Evolutionary conservation across 352 stramenopile species (phyloP), one percentile per base, ranked within the genome.

Genomic region (Globisporangium orthogonon): DNA sequence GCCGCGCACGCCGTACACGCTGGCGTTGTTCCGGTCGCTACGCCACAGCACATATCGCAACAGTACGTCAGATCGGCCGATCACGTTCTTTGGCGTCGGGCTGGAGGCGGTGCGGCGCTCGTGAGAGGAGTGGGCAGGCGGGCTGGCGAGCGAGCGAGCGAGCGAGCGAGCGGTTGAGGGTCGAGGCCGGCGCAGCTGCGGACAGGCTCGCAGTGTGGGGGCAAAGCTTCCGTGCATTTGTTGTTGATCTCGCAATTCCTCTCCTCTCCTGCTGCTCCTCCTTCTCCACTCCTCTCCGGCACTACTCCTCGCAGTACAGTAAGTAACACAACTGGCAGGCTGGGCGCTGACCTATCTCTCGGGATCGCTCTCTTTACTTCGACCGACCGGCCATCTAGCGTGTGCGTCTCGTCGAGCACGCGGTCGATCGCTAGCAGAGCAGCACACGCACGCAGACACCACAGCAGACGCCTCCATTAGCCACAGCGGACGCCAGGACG

Each of bases 281-380:
- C 54, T 61, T 61, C 67, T 65, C 62, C 69, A 51, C 52, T 49
- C 62, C 43, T 47, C 37, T 44, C 52, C 31, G 66, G 55, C 83
- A 89, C 81, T 89, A 87, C 18, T 87, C 76, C 81, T 91, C 79
- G 79, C 65, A 39, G 70, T 71, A 45, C 65, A 18, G 33, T 35
- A 28, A 15, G 28, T 35, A 23, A 23, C 18, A 15, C 23, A 23
- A 23, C 23, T 23, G 23, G 49, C 1, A n/a, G 76, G 23, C 23
- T 23, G 23, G 23, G 23, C 23, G 23, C 74, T 44, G 85, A 81
- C 61, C 76, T 89, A 80, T 93, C 86, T 65, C 89, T 83, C 54
- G 79, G 88, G 58, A 97, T 91, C 35, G 91, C 91, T 54, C 84
- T 73, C 73, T 97, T 97, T 46, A 97, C 90, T 73, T 97, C 91